These are phyloP conservation scores for Tolypocladium ophioglossoides DNA, from an alignment of 2,329 filamentous ascomycete species.

Conservation along the genomic window DNA sequence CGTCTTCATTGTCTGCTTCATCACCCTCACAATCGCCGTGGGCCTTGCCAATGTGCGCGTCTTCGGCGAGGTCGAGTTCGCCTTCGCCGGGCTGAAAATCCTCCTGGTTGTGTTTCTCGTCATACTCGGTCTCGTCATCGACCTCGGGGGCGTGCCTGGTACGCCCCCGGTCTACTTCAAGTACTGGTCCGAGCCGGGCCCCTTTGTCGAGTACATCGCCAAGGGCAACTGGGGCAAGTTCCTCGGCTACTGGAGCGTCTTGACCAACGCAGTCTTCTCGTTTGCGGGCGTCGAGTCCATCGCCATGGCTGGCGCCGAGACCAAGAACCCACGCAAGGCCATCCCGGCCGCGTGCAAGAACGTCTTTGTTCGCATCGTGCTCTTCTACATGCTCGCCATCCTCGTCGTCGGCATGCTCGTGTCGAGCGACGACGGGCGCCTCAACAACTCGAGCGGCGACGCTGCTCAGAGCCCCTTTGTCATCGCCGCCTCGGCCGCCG, in stretches of 20 bases:
- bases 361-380: slow-evolving; percentile 45
- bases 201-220: slow-evolving; percentile 56
- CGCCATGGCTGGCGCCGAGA: slow-evolving; percentile 52
- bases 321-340: slow-evolving; percentile 40
- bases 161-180: slow-evolving; percentile 51
- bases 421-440: slow-evolving; percentile 43
- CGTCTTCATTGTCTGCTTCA: slow-evolving; percentile 38
- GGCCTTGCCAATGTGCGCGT: slow-evolving; percentile 47
- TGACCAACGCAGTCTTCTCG: slow-evolving; percentile 54
- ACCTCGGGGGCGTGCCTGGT: slow-evolving; percentile 50
- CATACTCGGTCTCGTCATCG: slow-evolving; percentile 50
- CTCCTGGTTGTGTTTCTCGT: slow-evolving; percentile 51
- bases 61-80: slow-evolving; percentile 48
- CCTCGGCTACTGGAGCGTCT: slow-evolving; percentile 54
- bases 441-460: slow-evolving; percentile 33
- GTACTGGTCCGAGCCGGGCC: slow-evolving; percentile 60
- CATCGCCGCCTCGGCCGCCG: slow-evolving; percentile 58
- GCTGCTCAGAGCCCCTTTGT: slow-evolving; percentile 53
- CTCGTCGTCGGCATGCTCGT: slow-evolving; percentile 62
- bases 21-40: slow-evolving; percentile 43
- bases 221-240: slow-evolving; percentile 50
- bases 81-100: slow-evolving; percentile 44
- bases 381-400: slow-evolving; percentile 55
- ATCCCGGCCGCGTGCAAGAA: slow-evolving; percentile 46
- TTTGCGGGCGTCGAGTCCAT: slow-evolving; percentile 56